Evolutionary conservation across 176 grass and related monocot species (phyloP), one percentile per base, ranked within the genome.

Genomic region (Poa pratensis): DNA sequence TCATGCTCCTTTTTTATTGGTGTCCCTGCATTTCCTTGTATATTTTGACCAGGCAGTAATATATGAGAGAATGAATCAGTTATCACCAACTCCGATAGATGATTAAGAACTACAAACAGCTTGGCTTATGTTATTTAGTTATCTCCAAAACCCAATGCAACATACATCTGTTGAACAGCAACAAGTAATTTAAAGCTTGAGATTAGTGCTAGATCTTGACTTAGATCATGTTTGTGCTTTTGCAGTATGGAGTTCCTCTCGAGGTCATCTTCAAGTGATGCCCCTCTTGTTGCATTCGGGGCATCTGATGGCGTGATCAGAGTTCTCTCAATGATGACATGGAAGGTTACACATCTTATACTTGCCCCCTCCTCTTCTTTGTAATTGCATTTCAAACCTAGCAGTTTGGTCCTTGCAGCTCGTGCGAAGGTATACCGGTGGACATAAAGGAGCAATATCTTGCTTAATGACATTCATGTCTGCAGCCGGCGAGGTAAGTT

Each of bases 261-360:
- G 28, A 91, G 91, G 67, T 96, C 94, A 75, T 77, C 96, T 89
- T 80, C 88, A 78, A 92, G 86, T 82, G 96, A 96, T 86, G 94
- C 94, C n/a, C 96, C 96, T 67, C 94, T 99, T 69, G 92, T 99
- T 88, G 96, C 96, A 42, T 99, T 99, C 77, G 96, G 94, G 65
- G 58, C 83, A 79, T 99, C 96, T 62, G 96, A 99, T 92, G 96
- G 96, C 7, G 93, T 99, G 34, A 99, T 99, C 82, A 96, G 96
- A 92, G 96, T 99, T 75, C 90, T 99, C 62, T 99, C 96, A 52
- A 99, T 99, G 96, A 88, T 99, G 86, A 99, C 94, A 73, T 96
- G 96, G 96, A 99, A 99, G 96, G 96, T 96, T 91, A 71, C 54
- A 82, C 51, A 82, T 78, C 49, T 77, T 53, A 24, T 80, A 52